A percentile compares a stretch with the other conserved stretches of the same genome.
Conservation (phyloP, 805 yeast species). For the Priceomyces castillae region DNA sequence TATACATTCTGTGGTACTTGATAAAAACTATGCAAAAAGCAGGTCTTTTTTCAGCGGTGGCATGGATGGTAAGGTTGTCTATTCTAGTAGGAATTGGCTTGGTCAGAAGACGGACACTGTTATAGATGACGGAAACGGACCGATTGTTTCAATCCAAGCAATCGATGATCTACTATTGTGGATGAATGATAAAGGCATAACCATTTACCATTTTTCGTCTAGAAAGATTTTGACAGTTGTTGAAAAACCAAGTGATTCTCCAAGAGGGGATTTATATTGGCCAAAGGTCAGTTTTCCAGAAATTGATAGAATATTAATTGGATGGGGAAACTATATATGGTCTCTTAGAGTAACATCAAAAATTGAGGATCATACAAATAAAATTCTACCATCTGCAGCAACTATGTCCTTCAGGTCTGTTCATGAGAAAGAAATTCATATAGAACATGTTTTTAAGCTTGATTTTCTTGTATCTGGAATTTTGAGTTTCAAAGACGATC, state of each 20-base stretch:
- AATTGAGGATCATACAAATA: slow-evolving; percentile 21
- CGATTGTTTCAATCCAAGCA: slow-evolving; percentile 65
- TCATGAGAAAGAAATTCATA: slow-evolving; percentile 42
- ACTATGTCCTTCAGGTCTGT: slow-evolving; percentile 50
- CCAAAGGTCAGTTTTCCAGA: slow-evolving; percentile 73
- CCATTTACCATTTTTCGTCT: slow-evolving; percentile 57
- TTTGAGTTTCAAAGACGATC: slow-evolving; percentile 70
- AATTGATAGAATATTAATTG: slow-evolving; percentile 63
- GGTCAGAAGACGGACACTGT: slow-evolving; percentile 72
- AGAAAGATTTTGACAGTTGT: slow-evolving; percentile 50
- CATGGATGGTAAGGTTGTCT: slow-evolving; percentile 75
- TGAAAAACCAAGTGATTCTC: slow-evolving; percentile 53
- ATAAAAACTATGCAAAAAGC: slow-evolving; percentile 59
- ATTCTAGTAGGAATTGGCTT: slow-evolving; percentile 81
- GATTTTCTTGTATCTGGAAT: slow-evolving; percentile 70
- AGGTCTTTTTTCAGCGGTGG: slow-evolving; percentile 84
- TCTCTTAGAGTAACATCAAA: slow-evolving; percentile 46
- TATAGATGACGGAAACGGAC: slow-evolving; percentile 60
- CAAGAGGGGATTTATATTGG: slow-evolving; percentile 76
- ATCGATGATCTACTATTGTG: slow-evolving; percentile 69
- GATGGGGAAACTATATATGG: slow-evolving; percentile 86
- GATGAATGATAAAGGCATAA: slow-evolving; percentile 82
- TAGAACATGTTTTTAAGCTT: slow-evolving; percentile 48
- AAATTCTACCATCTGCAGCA: slow-evolving; percentile 51
- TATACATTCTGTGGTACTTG: slow-evolving; percentile 80